These are phyloP conservation scores for Pyracantha coccinea DNA, from an alignment of 331 rosid genomes.

Conservation along the genomic window DNA sequence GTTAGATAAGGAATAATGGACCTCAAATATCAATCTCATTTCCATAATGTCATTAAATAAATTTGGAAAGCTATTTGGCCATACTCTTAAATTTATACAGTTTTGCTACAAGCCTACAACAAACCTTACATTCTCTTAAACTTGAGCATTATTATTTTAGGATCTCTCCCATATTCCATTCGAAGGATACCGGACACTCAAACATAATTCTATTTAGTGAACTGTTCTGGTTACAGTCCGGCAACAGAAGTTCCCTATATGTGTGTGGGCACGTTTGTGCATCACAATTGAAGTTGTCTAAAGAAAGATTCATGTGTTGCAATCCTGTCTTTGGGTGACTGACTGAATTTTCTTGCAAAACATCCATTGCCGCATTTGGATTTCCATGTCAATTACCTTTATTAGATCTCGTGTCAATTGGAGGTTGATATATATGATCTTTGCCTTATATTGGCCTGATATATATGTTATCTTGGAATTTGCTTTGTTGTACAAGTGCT, in stretches of 20 bases:
- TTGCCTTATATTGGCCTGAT: neutral
- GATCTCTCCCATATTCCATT: neutral
- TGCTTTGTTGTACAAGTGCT: neutral
- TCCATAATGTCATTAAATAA: neutral
- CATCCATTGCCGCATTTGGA: neutral
- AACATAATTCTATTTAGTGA: too few species aligned
- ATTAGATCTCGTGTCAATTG: neutral
- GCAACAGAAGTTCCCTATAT: too few species aligned
- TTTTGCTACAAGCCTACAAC: neutral
- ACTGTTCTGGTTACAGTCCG: too few species aligned
- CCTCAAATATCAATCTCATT: neutral
- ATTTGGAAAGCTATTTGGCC: neutral
- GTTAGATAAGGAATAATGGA: neutral
- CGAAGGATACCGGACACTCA: neutral
- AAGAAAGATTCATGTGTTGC: too few species aligned
- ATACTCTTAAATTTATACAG: neutral
- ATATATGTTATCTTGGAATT: neutral
- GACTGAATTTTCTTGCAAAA: too few species aligned
- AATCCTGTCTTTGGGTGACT: too few species aligned
- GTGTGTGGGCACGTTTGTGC: too few species aligned
- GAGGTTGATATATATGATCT: neutral
- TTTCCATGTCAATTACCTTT: neutral
- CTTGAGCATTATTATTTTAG: neutral
- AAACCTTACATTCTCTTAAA: neutral
- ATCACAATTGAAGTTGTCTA: too few species aligned